Base-by-base conservation (phyloP, 495 filamentous ascomycete genomes). In the Lophiotrema nucula region DNA sequence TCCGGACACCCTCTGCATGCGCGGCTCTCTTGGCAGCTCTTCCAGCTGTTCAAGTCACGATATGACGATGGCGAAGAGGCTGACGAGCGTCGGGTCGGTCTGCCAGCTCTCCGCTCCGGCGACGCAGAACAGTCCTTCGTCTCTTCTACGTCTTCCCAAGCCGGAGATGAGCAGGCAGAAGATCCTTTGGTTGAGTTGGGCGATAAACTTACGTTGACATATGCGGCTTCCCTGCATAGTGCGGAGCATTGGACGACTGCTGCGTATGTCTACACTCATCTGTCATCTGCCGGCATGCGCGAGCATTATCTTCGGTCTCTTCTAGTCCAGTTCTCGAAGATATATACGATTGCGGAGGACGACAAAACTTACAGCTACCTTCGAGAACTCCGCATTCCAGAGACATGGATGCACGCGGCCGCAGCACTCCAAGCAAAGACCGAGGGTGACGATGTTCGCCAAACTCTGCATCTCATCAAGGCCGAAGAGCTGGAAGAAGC, bases 1-100 rank as follows among this genome's bases (percentile, higher is more conserved):
- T 81, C 83, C 38, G 78, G 85, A 8, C 83, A 88, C 62, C 84
- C 86, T 28, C 66, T 92, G 16, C 84, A 88, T 48, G 77, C 83
- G 39, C 82, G 92, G 15, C 74, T 97, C 6, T 82, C 84, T 26
- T 98, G 92, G 83, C 90, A 96, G 64, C 77, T 98, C 16, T 75
- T 82, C 53, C 76, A 78, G 21, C 66, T 82, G 3, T 75, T 88
- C 19, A 41, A 50, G 16, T 63, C 69, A 15, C 64, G 64, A 6
- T 37, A 47, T 10, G 44, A 77, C 31, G 66, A 79, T 44, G 47
- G 56, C 25, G 21, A 62, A 4, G 72, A 72, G 15, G 45, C 50
- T 11, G 43, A 27, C 15, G 45, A 43, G 4, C 60, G 49, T 12
- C 47, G 41, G 19, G 47, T 67, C 31, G 47, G 46, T 8, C 33